Base-by-base conservation (phyloP, 192 early-diverging fungal genomes). In the Paraglomus brasilianum region DNA sequence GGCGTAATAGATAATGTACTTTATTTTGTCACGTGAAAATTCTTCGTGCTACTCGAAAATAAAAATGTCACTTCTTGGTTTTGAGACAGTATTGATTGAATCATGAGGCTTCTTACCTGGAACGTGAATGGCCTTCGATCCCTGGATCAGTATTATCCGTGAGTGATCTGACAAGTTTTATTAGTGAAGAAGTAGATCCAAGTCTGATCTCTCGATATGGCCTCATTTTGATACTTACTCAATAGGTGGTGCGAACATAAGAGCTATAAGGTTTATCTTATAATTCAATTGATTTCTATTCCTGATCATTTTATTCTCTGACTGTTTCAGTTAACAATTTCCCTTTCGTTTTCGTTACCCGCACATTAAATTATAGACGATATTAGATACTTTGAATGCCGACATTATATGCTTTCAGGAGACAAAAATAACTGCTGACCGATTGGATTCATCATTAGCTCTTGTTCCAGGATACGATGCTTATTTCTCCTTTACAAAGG, bases 371-470 rank as follows among this genome's bases (percentile, higher is more conserved):
- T 24, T 15, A 4, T 57, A 78, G 79, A 73, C 62, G 15, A 72
- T 87, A 38, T 66, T 85, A 5, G 78, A 82, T 47, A 58, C 76
- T 22, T 76, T 88, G 3, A 69, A 73, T 21, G 71, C 82, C 13
- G 86, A 89, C 65, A 82, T 88, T 44, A 78, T 85, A 49, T 91
- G 93, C 67, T 77, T 93, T 14, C 93, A 94, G 70, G 93, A 94
- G 79, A 84, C 86, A 63, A 94, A 92, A 73, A 79, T 84, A 47
- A 77, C 83, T n/a, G 4, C 75, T 84, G 72, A 78, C 9, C 83
- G 83, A 57, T 72, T 91, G 0, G 81, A 83, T 8, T 49, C 83
- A 15, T 83, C 86, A 5, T 44, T 88, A 10, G 87, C 83, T 0
- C 42, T 89, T n/a, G 78, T 90, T 5, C 81, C 84, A 11, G 88